Base-by-base conservation (phyloP, 2,329 filamentous ascomycete genomes). In the Peltaster fructicola region DNA sequence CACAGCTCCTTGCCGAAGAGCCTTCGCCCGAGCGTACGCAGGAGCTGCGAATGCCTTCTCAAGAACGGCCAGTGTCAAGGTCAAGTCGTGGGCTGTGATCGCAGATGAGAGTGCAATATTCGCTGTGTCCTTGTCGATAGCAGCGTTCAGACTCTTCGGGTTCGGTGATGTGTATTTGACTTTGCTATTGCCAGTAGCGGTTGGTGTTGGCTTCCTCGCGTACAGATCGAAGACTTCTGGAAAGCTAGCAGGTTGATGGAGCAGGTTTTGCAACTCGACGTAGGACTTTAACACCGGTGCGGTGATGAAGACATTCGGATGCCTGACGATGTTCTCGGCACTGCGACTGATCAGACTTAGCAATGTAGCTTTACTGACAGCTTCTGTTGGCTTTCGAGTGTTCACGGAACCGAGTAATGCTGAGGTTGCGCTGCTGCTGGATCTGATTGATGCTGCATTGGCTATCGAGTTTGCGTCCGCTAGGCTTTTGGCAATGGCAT, bases 141-240 rank as follows among this genome's bases (percentile, higher is more conserved):
- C 81, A 21, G 73, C 61, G 17, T 43, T 43, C 22, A 66, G 63
- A 33, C 74, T 71, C 9, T 41, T 30, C 4, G 81, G 74, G 20
- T 76, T 78, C 20, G 67, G 68, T 24, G 59, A 48, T 19, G 56
- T 58, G 43, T 72, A 80, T 33, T 54, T 53, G 25, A 79, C 56
- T n/a, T n/a, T n/a, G 6, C 17, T 20, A 5, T 30, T 29, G 16
- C 31, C 30, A 19, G 61, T 60, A 39, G 68, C 57, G 24, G 63
- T 53, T 3, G 82, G 77, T 33, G 71, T 58, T 7, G 79, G 75
- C 51, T 95, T 98, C 38, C 68, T 68, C 23, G 80, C 79, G 48
- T 85, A 95, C 26, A 93, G 62, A 28, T 72, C 58, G 43, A 98
- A 75, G 20, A 82, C 68, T 31, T 73, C 66, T 5, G 85, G 81